Percentiles rank a stretch among this genome's conserved stretches.
These are phyloP conservation scores for Taphrina flavorubra DNA, from an alignment of 1,139 yeast genomes.

Conservation along the genomic window DNA sequence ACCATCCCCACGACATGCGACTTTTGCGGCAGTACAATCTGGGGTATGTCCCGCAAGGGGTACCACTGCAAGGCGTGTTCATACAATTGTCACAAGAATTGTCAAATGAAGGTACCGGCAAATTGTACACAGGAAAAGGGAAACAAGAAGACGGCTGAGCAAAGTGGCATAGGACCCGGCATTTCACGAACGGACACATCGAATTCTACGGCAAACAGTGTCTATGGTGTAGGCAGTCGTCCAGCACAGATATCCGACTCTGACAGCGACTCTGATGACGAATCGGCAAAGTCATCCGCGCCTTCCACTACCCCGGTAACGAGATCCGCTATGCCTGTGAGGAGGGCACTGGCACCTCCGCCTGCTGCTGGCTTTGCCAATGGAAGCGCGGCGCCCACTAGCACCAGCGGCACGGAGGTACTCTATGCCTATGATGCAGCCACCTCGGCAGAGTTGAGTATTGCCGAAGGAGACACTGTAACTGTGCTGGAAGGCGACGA, in stretches of 20 bases:
- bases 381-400: constrained; percentile 43
- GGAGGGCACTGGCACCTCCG: constrained; percentile 29
- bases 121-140: constrained; percentile 45
- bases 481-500: constrained; percentile 70
- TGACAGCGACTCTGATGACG: constrained; percentile 16
- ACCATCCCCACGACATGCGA: constrained; percentile 48
- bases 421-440: constrained; percentile 67
- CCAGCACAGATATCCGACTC: constrained; percentile 11
- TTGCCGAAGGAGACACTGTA: constrained; percentile 67
- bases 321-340: constrained; percentile 35
- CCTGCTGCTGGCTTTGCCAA: constrained; percentile 33
- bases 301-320: constrained; percentile 44
- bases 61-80: constrained; percentile 47
- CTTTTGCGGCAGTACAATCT: constrained; percentile 47
- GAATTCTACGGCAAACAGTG: constrained; percentile 27
- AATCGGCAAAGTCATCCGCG: constrained; percentile 35
- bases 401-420: constrained; percentile 60
- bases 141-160: constrained; percentile 39
- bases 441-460: constrained; percentile 75
- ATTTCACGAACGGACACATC: constrained; percentile 24
- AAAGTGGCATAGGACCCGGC: constrained; percentile 21
- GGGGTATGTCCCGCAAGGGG: constrained; percentile 49
- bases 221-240: constrained; percentile 18
- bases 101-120: constrained; percentile 48
- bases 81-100: constrained; percentile 47